Base-by-base conservation (phyloP, 805 yeast species). In the Spathaspora girioi region DNA sequence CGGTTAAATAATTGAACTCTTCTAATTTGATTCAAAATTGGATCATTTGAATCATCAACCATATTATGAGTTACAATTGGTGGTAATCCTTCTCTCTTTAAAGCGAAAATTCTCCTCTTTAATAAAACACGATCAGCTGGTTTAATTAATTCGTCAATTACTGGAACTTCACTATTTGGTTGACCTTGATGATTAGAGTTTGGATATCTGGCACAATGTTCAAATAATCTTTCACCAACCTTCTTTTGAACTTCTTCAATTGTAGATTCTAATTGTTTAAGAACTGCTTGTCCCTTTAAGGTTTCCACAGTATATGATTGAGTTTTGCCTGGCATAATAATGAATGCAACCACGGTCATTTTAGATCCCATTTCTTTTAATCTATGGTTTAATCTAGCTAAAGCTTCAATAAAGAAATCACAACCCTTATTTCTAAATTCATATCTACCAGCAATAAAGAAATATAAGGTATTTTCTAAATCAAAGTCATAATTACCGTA, bases 31-130 rank as follows among this genome's bases (percentile, higher is more conserved):
- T 85, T 89, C 66, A 93, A 78, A 52, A 93, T 86, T 48, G 97
- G 97, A 70, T 93, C 99, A 49, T 76, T 82, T 19, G 89, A 81
- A 66, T 94, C 98, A 63, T 94, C 97, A 46, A 81, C 81, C 97
- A 93, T 93, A 73, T 93, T 93, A 71, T 93, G 99, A 10, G 99
- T 93, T 32, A 92, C 97, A 60, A 93, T 88, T 19, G 98, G 97
- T 19, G 99, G 99, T 61, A 91, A 75, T 5, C 90, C 78, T 51
- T 86, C 92, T 60, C 97, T 81, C 71, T 91, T 91, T 63, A 93
- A 79, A 1, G 97, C 98, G 67, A 89, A 85, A 56, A 93, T 93
- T 68, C 98, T 83, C 69, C 97, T 83, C 69, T 93, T 93, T 65
- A 93, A 78, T 54, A 89, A 76, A 45, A 94, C 97, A 54, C 92